These are phyloP conservation scores for Aspergillus aculeatinus DNA, from an alignment of 2,329 filamentous ascomycete genomes.

Conservation along the genomic window DNA sequence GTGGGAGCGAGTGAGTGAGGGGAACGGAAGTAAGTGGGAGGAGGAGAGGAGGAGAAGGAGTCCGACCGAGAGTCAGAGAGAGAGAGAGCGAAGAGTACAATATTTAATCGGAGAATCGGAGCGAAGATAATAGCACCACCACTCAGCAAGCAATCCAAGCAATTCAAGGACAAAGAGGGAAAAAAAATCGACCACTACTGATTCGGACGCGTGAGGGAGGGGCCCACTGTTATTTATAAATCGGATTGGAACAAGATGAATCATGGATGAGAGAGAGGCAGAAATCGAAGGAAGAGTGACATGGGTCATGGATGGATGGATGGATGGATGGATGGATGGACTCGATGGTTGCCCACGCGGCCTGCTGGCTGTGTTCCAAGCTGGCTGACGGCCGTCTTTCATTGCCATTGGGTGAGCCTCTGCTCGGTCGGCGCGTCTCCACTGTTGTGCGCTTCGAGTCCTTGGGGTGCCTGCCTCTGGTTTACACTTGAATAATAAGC, in stretches of 20 bases:
- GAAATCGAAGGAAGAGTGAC: not conserved
- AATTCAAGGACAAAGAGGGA: no score
- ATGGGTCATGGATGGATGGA: no score
- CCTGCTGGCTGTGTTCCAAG: not conserved
- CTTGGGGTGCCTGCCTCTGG: not conserved
- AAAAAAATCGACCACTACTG: not conserved
- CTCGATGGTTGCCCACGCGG: not conserved
- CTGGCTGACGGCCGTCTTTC: not conserved
- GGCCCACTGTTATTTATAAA: not conserved
- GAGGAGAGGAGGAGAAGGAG: not conserved
- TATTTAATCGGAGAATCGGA: not conserved
- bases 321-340: not conserved
- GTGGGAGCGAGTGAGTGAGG: not conserved
- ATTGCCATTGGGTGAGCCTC: not conserved
- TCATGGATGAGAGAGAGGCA: constrained; percentile 2
- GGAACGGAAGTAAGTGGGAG: not conserved
- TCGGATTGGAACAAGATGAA: not conserved
- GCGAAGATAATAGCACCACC: not conserved
- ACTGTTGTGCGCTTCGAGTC: not conserved
- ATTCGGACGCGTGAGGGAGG: not conserved
- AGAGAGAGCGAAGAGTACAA: not conserved
- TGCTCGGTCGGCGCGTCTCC: not conserved
- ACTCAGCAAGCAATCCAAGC: not conserved
- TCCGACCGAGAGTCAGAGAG: not conserved
- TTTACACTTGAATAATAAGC: no score